Evolutionary conservation across 371 early-diverging fungal species (phyloP).

Genomic region (Actinomortierella ambigua): DNA sequence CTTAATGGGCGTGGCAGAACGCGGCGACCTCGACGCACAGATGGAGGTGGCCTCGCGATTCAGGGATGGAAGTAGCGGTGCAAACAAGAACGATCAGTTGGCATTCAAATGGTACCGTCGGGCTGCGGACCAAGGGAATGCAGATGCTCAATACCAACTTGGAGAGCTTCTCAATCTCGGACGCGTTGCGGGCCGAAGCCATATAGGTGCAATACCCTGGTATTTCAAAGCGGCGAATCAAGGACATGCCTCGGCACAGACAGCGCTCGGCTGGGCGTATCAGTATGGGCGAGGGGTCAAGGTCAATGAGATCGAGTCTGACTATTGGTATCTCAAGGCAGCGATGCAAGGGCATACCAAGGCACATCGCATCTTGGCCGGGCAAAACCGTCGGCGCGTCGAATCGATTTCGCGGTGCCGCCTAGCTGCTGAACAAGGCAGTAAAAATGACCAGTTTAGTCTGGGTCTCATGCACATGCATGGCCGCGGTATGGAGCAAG

Average conservation of each 20-base stretch:
- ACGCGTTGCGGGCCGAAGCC: constrained; percentile 70
- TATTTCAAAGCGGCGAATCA: constrained; percentile 80
- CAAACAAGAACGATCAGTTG: constrained; percentile 50
- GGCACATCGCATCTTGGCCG: constrained; percentile 63
- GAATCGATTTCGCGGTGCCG: constrained; percentile 58
- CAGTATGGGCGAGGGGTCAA: constrained; percentile 84
- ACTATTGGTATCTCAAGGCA: constrained; percentile 68
- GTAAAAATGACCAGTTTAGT: too few relatives aligned
- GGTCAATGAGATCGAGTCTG: constrained; percentile 67
- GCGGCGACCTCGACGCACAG: too few relatives aligned
- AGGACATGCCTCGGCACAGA: constrained; percentile 75
- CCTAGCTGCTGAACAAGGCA: too few relatives aligned
- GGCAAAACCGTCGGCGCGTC: constrained; percentile 12
- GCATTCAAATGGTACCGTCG: constrained; percentile 63
- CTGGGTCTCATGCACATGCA: too few relatives aligned
- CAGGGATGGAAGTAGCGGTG: constrained; percentile 62
- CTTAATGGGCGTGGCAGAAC: too few relatives aligned
- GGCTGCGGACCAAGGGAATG: constrained; percentile 57
- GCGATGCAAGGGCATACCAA: constrained; percentile 76
- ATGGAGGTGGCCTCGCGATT: too few relatives aligned
- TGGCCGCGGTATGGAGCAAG: too few relatives aligned
- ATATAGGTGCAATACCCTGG: constrained; percentile 74
- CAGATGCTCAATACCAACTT: constrained; percentile 69
- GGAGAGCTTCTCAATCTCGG: constrained; percentile 87
- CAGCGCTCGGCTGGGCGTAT: constrained; percentile 83